A percentile compares a stretch with the other conserved stretches of the same genome.
Conservation (phyloP, 306 rosid genomes). For the Malus sylvestris region DNA sequence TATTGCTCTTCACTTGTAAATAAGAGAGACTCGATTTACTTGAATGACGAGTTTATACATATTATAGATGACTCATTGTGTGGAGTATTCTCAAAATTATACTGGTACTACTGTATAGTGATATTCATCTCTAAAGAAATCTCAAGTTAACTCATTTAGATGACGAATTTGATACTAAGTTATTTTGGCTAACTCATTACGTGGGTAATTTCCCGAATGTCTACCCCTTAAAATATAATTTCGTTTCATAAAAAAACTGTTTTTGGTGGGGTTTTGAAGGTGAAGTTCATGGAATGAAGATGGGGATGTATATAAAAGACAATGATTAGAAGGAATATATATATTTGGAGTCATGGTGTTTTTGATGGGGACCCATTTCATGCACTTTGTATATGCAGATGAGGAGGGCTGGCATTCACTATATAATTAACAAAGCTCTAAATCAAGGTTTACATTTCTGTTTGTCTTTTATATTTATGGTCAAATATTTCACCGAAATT, state of each 20-base stretch:
- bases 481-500: not conserved
- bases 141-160: not conserved
- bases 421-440: not conserved
- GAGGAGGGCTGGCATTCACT: not conserved
- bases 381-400: constrained; percentile 1
- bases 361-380: constrained; percentile 27
- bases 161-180: too few species aligned
- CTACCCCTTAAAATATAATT: not conserved
- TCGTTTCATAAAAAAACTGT: not conserved
- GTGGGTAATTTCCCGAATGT: too few species aligned
- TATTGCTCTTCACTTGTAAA: too few species aligned
- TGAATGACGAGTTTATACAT: not conserved
- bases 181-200: too few species aligned
- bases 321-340: constrained; percentile 51
- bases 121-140: too few species aligned
- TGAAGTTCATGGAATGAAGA: constrained; percentile 22
- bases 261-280: constrained; percentile 3
- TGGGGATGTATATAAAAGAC: constrained; percentile 46
- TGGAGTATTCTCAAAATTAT: too few species aligned
- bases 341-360: constrained; percentile 34
- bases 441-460: not conserved
- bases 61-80: too few species aligned
- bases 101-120: not conserved
- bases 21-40: not conserved
- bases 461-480: not conserved